Conservation (phyloP, 345 rosid genomes). For the Arabidopsis arenosa region DNA sequence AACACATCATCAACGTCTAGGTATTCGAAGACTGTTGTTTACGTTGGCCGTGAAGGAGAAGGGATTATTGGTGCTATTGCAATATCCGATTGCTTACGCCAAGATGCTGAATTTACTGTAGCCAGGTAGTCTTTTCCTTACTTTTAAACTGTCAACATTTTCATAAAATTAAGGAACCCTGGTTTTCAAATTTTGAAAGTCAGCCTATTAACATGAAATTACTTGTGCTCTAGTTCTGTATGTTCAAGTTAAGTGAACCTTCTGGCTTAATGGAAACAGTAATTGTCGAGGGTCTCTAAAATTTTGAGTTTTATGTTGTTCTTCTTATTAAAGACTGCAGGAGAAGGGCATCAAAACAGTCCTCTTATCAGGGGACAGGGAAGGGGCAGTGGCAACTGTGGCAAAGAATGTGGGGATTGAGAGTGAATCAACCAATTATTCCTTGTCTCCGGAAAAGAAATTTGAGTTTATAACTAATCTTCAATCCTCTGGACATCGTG, state of each 20-base stretch:
- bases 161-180: background rate
- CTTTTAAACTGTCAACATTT: background rate
- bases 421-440: slow-evolving; percentile 64
- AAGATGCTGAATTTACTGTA: slow-evolving; percentile 82
- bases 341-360: slow-evolving; percentile 80
- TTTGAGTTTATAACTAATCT: slow-evolving; percentile 69
- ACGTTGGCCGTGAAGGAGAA: slow-evolving; percentile 86
- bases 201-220: slow-evolving; percentile 9
- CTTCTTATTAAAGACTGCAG: slow-evolving; percentile 57
- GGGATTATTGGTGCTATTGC: slow-evolving; percentile 91
- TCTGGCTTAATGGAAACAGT: too few species aligned
- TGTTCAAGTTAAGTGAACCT: too few species aligned
- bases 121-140: slow-evolving; percentile 56
- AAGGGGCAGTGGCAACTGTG: slow-evolving; percentile 90
- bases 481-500: slow-evolving; percentile 77
- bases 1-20: slow-evolving; percentile 57
- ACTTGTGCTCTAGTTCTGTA: background rate
- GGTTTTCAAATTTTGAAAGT: background rate
- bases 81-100: slow-evolving; percentile 75
- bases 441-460: slow-evolving; percentile 81
- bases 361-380: slow-evolving; percentile 94
- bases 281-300: too few species aligned
- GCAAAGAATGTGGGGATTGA: slow-evolving; percentile 76
- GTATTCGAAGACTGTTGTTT: slow-evolving; percentile 80
- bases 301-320: background rate